Percentiles rank a stretch among this genome's conserved stretches.
phyloP scores from a whole-genome alignment of 2,329 filamentous ascomycete species.

The Exophiala bonariae region DNA sequence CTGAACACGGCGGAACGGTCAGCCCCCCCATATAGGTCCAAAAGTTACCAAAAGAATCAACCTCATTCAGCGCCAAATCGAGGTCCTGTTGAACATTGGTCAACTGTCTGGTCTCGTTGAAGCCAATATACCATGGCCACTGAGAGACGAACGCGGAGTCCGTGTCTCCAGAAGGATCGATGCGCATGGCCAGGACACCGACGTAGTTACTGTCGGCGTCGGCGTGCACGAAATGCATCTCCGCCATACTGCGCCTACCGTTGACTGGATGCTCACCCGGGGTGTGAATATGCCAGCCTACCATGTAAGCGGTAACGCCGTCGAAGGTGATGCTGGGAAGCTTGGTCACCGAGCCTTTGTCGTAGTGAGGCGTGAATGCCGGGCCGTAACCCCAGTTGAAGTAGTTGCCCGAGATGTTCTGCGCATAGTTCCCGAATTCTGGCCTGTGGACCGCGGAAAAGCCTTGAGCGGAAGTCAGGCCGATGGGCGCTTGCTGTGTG shows the following conservation, averaged over 20 bases:
- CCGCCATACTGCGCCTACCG: constrained; percentile 40
- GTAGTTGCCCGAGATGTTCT: constrained; percentile 38
- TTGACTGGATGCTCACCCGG: constrained; percentile 51
- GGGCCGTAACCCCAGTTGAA: constrained; percentile 53
- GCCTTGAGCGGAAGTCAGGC: constrained; percentile 41
- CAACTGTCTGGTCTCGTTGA: constrained; percentile 31
- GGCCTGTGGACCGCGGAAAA: constrained; percentile 41
- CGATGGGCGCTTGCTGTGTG: constrained; percentile 51
- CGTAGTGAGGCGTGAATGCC: constrained; percentile 40
- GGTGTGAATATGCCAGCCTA: constrained; percentile 52
- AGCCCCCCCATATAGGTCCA: constrained; percentile 58
- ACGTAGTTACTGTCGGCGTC: constrained; percentile 40
- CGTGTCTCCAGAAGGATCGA: constrained; percentile 42
- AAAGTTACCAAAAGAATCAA: constrained; percentile 28
- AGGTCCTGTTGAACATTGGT: neutral
- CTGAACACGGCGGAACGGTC: constrained; percentile 62
- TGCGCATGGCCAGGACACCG: constrained; percentile 47
- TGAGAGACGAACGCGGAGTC: constrained; percentile 37
- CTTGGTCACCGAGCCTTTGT: constrained; percentile 35
- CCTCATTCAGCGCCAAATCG: constrained; percentile 3
- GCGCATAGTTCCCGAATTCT: constrained; percentile 40
- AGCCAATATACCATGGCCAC: constrained; percentile 40
- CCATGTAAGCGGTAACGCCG: constrained; percentile 48
- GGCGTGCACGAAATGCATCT: constrained; percentile 51
- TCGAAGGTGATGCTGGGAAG: constrained; percentile 46